phyloP scores from a whole-genome alignment of 2,329 filamentous ascomycete genomes.

The Xylaria sp. region DNA sequence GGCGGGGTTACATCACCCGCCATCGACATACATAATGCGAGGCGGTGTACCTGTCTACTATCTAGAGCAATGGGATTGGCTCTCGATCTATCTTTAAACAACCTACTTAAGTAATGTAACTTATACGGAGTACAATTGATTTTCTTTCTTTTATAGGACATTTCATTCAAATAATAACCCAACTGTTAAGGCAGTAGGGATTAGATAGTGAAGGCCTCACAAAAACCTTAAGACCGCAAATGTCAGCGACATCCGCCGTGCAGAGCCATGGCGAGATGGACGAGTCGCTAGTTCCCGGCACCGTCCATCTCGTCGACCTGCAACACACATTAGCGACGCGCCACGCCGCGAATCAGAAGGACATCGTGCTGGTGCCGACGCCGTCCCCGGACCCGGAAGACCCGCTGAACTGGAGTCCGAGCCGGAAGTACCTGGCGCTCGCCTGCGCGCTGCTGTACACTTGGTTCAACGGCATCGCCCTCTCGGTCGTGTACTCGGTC shows the following conservation, averaged over 20 bases:
- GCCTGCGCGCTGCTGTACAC: constrained; percentile 50
- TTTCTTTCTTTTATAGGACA: not conserved
- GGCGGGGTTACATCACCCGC: constrained; percentile 11
- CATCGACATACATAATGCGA: constrained; percentile 13
- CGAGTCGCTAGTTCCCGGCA: constrained; percentile 53
- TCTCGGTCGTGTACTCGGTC: constrained; percentile 49
- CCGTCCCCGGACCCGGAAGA: constrained; percentile 64
- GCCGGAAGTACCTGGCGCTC: constrained; percentile 47
- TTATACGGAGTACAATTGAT: constrained; percentile 2
- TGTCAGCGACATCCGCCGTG: constrained; percentile 24
- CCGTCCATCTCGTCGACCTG: constrained; percentile 56
- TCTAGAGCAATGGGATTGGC: not conserved
- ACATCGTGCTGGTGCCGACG: constrained; percentile 63
- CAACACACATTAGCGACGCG: constrained; percentile 49
- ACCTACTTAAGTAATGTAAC: constrained; percentile 6
- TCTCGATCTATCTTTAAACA: constrained; percentile 18
- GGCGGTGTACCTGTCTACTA: constrained; percentile 3
- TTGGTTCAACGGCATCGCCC: constrained; percentile 55
- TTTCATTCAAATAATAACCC: constrained; percentile 9
- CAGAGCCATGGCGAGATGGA: constrained; percentile 40
- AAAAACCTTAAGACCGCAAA: constrained; percentile 14
- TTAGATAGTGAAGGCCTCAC: constrained; percentile 9
- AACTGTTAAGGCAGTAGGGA: constrained; percentile 4
- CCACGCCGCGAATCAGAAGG: constrained; percentile 50
- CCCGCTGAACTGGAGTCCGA: constrained; percentile 61